A percentile compares a stretch with the other conserved stretches of the same genome.
Evolutionary conservation across 768 basidiomycete species (phyloP).

Genomic region (Russula earlei): DNA sequence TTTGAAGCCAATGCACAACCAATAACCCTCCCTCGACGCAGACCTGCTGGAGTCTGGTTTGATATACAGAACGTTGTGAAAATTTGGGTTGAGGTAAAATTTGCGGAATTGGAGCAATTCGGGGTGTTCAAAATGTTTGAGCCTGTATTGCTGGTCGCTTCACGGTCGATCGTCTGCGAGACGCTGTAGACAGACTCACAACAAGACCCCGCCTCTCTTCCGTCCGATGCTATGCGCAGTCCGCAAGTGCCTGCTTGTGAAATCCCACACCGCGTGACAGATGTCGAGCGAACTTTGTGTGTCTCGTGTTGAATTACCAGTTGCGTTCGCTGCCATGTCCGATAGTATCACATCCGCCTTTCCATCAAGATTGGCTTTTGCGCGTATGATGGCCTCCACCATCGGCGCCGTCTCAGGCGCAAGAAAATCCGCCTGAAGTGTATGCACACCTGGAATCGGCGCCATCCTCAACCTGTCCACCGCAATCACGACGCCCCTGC

Average conservation of each 20-base stretch:
- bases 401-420: constrained; percentile 36
- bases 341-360: constrained; percentile 76
- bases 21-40: constrained; percentile 79
- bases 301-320: constrained; percentile 62
- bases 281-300: constrained; percentile 61
- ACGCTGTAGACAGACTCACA: constrained; percentile 37
- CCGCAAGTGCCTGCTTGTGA: constrained; percentile 47
- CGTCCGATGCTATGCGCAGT: constrained; percentile 36
- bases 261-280: constrained; percentile 62
- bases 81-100: constrained; percentile 48
- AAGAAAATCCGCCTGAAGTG: constrained; percentile 75
- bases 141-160: constrained; percentile 32
- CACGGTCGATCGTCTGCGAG: constrained; percentile 7
- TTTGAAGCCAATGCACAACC: constrained; percentile 68
- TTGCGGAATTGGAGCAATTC: constrained; percentile 54
- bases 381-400: constrained; percentile 34
- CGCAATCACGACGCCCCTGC: constrained; percentile 52
- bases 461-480: constrained; percentile 72
- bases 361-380: constrained; percentile 26
- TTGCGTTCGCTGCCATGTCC: constrained; percentile 83
- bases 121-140: constrained; percentile 83
- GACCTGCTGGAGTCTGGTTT: constrained; percentile 79
- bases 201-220: constrained; percentile 40
- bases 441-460: constrained; percentile 63
- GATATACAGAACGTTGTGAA: constrained; percentile 53